Conservation (phyloP, 1,139 yeast genomes). For the Kurtzmaniella quercitrusa region DNA sequence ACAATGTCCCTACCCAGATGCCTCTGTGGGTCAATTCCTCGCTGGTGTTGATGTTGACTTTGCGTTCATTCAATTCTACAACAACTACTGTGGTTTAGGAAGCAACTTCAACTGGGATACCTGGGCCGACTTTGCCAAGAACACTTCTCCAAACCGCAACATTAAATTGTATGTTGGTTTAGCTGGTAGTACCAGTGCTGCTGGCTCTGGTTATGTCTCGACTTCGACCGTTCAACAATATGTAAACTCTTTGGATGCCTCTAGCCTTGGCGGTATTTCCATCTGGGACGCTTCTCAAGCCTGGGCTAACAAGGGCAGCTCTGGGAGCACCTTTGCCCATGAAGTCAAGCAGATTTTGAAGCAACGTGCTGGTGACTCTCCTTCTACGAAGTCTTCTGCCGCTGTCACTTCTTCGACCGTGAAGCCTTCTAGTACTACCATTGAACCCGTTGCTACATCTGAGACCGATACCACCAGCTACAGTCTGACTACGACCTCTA, state of each 20-base stretch:
- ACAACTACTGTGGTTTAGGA: slow-evolving; percentile 72
- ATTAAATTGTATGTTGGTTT: slow-evolving; percentile 68
- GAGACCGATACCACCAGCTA: neutral
- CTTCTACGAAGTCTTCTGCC: slow-evolving; percentile 8
- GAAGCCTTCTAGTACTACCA: slow-evolving; percentile 8
- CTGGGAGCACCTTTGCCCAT: slow-evolving; percentile 38
- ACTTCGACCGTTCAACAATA: slow-evolving; percentile 16
- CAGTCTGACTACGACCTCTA: neutral
- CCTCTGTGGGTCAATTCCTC: slow-evolving; percentile 67
- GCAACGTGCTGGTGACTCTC: slow-evolving; percentile 5
- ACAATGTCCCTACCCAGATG: slow-evolving; percentile 92
- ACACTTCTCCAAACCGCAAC: slow-evolving; percentile 60
- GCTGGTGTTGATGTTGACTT: slow-evolving; percentile 66
- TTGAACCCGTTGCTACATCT: slow-evolving; percentile 7
- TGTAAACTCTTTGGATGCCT: slow-evolving; percentile 33
- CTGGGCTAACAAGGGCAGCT: slow-evolving; percentile 43
- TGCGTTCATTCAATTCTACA: slow-evolving; percentile 90
- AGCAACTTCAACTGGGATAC: slow-evolving; percentile 74
- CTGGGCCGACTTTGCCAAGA: slow-evolving; percentile 70
- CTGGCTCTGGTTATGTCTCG: slow-evolving; percentile 40
- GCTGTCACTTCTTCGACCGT: slow-evolving; percentile 4
- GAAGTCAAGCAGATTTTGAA: slow-evolving; percentile 32
- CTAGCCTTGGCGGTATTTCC: slow-evolving; percentile 76
- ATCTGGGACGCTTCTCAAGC: slow-evolving; percentile 93
- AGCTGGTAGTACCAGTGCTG: slow-evolving; percentile 67